Evolutionary conservation across 768 basidiomycete genomes (phyloP), one percentile per base, ranked within the genome.

Genomic region (Punctularia strigosozonata): DNA sequence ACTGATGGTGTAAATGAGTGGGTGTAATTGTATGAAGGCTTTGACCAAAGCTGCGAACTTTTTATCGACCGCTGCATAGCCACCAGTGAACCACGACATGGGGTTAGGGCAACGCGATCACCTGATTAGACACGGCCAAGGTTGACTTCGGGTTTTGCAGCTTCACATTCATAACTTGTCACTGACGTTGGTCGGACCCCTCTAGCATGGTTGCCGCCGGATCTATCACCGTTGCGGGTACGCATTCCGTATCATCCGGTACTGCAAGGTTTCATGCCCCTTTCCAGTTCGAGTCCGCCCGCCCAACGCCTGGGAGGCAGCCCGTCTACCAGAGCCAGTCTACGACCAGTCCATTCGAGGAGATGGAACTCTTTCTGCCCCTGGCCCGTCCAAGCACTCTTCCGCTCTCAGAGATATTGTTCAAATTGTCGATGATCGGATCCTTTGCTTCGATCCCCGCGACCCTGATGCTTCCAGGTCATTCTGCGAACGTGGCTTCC

Each of bases 381-480:
- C 81, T 4, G 68, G 64, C 13, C 45, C 62, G 25, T 62, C 73
- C 23, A 57, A 68, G 7, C 64, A 71, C 47, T 64, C 72, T 10
- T 62, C 77, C n/a, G 63, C 69, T 25, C 68, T 85, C 47, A 75
- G 80, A 40, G 75, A 85, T 46, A 75, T 90, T 46, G 75, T 90
- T 39, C 87, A 92, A 58, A 77, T 92, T 37, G 73, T 94, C 44
- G 94, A 98, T 61, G 87, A 94, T 65, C 78, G 91, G 40, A 88
- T 94, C 50, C 69, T 98, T 43, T 89, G 88, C 12, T 99, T 98
- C 53, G 95, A 99, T 59, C 91, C 92, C 25, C 83, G 88, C 43
- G 90, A 95, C 61, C 80, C 80, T 57, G 85, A 92, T 62, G 74
- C 65, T 44, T 71, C 82, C 20, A 70, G 71, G 26, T 75, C 86